phyloP scores from a whole-genome alignment of 192 early-diverging fungal genomes.

The Spinellus fusiger region DNA sequence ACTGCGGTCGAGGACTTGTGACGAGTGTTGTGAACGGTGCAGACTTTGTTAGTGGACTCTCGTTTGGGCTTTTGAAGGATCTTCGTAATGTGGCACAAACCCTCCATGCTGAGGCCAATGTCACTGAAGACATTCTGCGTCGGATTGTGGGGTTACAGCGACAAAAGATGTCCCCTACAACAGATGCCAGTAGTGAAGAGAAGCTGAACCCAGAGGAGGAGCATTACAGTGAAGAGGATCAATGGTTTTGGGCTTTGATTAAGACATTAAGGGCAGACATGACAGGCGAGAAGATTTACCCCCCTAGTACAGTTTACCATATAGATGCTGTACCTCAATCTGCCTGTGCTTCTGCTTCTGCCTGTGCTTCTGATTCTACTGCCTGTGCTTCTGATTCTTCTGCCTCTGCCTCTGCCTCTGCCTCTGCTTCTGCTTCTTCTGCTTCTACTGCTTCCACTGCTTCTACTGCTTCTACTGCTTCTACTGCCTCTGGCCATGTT shows the following conservation, averaged over 20 bases:
- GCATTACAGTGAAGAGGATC: conserved; percentile 50
- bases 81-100: conserved; percentile 66
- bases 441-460: too few relatives aligned
- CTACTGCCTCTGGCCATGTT: too few relatives aligned
- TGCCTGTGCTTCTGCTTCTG: too few relatives aligned
- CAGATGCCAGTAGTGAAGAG: conserved; percentile 12
- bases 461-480: too few relatives aligned
- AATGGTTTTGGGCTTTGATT: conserved; percentile 80
- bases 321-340: conserved; percentile 47
- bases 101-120: conserved; percentile 50
- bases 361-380: too few relatives aligned
- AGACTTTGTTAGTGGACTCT: conserved; percentile 73
- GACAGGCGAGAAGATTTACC: conserved; percentile 80
- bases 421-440: too few relatives aligned
- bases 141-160: conserved; percentile 43
- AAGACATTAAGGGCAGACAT: conserved; percentile 81
- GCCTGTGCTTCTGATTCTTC: not conserved
- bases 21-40: conserved; percentile 74
- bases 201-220: not conserved
- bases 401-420: conserved; percentile 26
- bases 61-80: conserved; percentile 69
- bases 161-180: conserved; percentile 16
- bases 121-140: conserved; percentile 62
- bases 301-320: conserved; percentile 66
- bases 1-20: conserved; percentile 61